Evolutionary conservation across 495 filamentous ascomycete genomes (phyloP).

Genomic region (Pyronema omphalodes): DNA sequence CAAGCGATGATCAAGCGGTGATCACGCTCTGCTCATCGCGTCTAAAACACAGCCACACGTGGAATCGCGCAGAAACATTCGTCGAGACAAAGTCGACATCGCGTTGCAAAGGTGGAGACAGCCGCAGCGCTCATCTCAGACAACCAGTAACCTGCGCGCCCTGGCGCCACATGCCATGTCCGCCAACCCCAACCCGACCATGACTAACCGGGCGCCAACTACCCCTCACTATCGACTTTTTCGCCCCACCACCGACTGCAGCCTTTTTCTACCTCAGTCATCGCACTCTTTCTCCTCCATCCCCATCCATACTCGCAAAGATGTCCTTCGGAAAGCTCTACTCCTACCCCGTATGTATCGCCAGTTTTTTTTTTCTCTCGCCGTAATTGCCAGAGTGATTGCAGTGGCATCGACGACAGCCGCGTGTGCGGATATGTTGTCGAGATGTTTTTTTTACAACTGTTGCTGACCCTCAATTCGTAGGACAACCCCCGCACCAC

Average conservation of each 20-base stretch:
- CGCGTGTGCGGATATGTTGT: neutral
- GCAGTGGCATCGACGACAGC: neutral
- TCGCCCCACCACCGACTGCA: slow-evolving; percentile 22
- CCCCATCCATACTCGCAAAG: slow-evolving; percentile 24
- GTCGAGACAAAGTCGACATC: too few relatives aligned
- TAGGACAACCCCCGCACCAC: slow-evolving; percentile 83
- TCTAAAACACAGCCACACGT: too few relatives aligned
- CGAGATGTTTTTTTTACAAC: neutral
- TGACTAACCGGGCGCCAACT: neutral
- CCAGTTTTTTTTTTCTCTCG: neutral
- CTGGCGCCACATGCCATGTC: too few relatives aligned
- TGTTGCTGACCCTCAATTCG: slow-evolving; percentile 13
- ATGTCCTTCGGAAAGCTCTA: slow-evolving; percentile 97
- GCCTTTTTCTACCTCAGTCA: slow-evolving; percentile 15
- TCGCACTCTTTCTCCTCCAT: slow-evolving; percentile 5
- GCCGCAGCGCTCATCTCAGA: too few relatives aligned
- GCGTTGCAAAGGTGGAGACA: too few relatives aligned
- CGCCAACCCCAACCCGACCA: neutral
- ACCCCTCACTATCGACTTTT: slow-evolving; percentile 4
- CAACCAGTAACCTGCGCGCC: too few relatives aligned
- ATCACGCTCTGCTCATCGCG: too few relatives aligned
- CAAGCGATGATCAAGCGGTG: too few relatives aligned
- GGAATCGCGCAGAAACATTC: too few relatives aligned
- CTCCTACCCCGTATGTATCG: slow-evolving; percentile 51
- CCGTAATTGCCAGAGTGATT: neutral